Evolutionary conservation across 805 yeast species (phyloP).

Genomic region (Zygosaccharomyces lentus): DNA sequence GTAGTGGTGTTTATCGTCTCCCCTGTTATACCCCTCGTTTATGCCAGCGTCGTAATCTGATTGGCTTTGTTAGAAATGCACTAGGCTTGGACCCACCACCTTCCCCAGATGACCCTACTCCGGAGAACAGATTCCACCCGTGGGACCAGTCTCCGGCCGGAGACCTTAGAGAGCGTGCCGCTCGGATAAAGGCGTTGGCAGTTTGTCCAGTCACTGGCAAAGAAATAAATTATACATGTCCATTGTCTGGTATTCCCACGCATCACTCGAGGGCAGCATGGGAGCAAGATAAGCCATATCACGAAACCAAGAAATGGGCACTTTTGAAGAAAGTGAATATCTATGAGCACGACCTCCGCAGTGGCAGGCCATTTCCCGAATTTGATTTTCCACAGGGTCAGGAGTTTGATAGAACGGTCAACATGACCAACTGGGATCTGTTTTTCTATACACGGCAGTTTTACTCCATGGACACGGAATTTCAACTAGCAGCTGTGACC

Average conservation of each 20-base stretch:
- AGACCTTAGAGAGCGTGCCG: slow-evolving; percentile 87
- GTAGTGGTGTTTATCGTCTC: neutral
- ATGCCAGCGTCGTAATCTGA: slow-evolving; percentile 23
- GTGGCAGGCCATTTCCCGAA: slow-evolving; percentile 93
- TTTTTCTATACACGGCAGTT: slow-evolving; percentile 89
- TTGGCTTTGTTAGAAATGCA: slow-evolving; percentile 43
- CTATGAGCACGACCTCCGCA: slow-evolving; percentile 90
- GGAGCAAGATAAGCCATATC: slow-evolving; percentile 75
- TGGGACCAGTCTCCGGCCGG: slow-evolving; percentile 93
- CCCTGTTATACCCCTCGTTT: neutral
- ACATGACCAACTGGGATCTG: slow-evolving; percentile 85
- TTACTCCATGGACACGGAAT: slow-evolving; percentile 94
- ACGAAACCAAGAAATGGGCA: slow-evolving; percentile 60
- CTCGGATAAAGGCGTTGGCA: slow-evolving; percentile 80
- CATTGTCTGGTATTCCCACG: slow-evolving; percentile 92
- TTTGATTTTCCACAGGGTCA: slow-evolving; percentile 86
- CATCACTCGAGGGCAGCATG: slow-evolving; percentile 89
- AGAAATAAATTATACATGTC: slow-evolving; percentile 82
- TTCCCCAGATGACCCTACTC: slow-evolving; percentile 63
- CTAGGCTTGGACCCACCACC: slow-evolving; percentile 60
- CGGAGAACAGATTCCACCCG: slow-evolving; percentile 68
- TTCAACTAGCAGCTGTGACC: slow-evolving; percentile 91
- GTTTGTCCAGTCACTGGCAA: slow-evolving; percentile 85
- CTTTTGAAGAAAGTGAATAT: slow-evolving; percentile 80
- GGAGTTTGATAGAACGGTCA: slow-evolving; percentile 68